Conservation (phyloP, 192 early-diverging fungal species). For the Linnemannia hyalina region DNA sequence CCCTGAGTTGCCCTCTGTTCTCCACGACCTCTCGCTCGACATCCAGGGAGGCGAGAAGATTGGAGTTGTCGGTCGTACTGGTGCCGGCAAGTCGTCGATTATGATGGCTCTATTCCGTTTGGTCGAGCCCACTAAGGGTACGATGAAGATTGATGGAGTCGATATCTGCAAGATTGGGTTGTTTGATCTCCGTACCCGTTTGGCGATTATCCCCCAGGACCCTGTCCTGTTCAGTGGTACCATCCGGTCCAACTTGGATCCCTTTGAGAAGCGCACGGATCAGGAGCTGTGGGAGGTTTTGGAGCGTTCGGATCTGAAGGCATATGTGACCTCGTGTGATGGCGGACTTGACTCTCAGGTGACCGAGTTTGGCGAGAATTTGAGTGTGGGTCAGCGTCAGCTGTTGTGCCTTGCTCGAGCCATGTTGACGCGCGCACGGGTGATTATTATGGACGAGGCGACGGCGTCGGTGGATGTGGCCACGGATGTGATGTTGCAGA, state of each 20-base stretch:
- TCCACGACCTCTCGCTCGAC: conserved; percentile 75
- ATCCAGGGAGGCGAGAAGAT: conserved; percentile 83
- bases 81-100: conserved; percentile 67
- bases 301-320: conserved; percentile 70
- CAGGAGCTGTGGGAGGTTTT: conserved; percentile 75
- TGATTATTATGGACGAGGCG: conserved; percentile 67
- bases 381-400: conserved; percentile 88
- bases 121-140: conserved; percentile 76
- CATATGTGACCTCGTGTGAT: conserved; percentile 49
- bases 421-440: conserved; percentile 73
- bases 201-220: conserved; percentile 88
- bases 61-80: conserved; percentile 89
- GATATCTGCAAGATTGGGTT: conserved; percentile 82
- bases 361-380: conserved; percentile 78
- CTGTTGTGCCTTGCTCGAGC: conserved; percentile 87
- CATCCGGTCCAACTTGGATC: conserved; percentile 86
- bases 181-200: conserved; percentile 74
- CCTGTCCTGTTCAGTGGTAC: conserved; percentile 81
- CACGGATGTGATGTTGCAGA: conserved; percentile 76
- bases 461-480: conserved; percentile 73
- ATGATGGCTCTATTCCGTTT: conserved; percentile 86
- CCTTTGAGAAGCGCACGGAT: conserved; percentile 75
- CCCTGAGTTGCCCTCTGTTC: conserved; percentile 82
- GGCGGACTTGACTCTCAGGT: conserved; percentile 67
- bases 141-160: conserved; percentile 82